Conservation (phyloP, 257 asterid genomes). For the Anisodus tanguticus region DNA sequence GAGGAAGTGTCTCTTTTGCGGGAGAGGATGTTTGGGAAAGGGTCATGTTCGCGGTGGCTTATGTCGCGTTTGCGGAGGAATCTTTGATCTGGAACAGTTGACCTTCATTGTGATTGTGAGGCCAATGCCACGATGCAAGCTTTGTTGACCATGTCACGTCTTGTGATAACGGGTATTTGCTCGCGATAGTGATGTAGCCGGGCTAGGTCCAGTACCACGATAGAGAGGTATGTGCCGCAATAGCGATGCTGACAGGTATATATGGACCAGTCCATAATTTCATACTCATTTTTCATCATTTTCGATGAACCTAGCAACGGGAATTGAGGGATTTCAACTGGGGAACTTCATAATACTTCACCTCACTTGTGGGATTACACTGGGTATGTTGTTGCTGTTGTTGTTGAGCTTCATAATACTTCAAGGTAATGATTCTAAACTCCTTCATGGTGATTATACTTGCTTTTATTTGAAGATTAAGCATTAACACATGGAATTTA, state of each 20-base stretch:
- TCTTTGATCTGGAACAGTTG: background rate
- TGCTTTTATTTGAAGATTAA: constrained; percentile 5
- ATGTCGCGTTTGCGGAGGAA: background rate
- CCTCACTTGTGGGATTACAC: no score
- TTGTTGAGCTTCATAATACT: background rate
- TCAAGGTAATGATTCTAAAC: background rate
- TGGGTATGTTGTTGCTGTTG: no score
- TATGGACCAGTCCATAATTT: background rate
- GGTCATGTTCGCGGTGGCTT: background rate
- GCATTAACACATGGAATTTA: background rate
- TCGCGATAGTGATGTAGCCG: background rate
- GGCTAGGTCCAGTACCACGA: background rate
- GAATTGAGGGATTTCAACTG: background rate
- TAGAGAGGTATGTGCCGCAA: background rate
- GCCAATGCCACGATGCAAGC: background rate
- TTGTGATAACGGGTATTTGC: background rate
- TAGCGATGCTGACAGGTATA: background rate
- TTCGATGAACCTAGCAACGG: background rate
- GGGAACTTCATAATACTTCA: background rate
- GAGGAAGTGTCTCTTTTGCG: background rate
- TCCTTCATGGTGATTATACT: constrained; percentile 4
- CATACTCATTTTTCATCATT: background rate
- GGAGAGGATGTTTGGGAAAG: background rate
- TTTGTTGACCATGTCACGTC: background rate
- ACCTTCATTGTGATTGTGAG: constrained; percentile 2